phyloP scores from a whole-genome alignment of 1,139 yeast genomes.

The Candida sanyaensis region DNA sequence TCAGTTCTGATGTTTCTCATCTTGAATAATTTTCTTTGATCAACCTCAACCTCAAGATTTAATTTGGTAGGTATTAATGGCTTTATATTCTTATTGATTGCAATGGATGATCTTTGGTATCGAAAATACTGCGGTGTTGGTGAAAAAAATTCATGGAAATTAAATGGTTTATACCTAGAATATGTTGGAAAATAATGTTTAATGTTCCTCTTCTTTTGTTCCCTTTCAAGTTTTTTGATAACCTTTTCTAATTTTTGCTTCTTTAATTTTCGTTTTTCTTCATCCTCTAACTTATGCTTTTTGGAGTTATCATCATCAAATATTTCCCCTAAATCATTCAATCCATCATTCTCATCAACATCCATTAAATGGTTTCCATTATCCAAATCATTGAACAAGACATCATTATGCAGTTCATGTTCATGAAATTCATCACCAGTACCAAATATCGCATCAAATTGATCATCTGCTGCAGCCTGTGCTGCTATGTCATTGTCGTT shows the following conservation, averaged over 20 bases:
- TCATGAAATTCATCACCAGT: slow-evolving; percentile 21
- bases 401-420: slow-evolving; percentile 8
- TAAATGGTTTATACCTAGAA: slow-evolving; percentile 53
- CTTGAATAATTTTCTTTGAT: slow-evolving; percentile 46
- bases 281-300: slow-evolving; percentile 24
- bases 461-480: slow-evolving; percentile 41
- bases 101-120: slow-evolving; percentile 53
- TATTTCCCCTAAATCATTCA: slow-evolving; percentile 36
- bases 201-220: slow-evolving; percentile 36
- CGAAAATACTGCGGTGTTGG: slow-evolving; percentile 58
- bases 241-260: slow-evolving; percentile 26
- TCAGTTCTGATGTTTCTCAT: slow-evolving; percentile 19
- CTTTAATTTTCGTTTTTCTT: slow-evolving; percentile 22
- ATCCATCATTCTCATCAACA: slow-evolving; percentile 23
- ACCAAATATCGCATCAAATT: slow-evolving; percentile 55
- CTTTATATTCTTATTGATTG: slow-evolving; percentile 36
- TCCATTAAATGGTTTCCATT: slow-evolving; percentile 13
- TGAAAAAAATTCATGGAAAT: slow-evolving; percentile 68
- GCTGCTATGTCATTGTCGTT: slow-evolving; percentile 27
- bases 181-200: slow-evolving; percentile 65
- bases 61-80: slow-evolving; percentile 65
- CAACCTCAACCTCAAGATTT: slow-evolving; percentile 49
- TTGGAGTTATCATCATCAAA: slow-evolving; percentile 24
- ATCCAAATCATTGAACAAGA: slow-evolving; percentile 20
- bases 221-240: slow-evolving; percentile 36